A percentile compares a stretch with the other conserved stretches of the same genome.
phyloP scores from a whole-genome alignment of 768 basidiomycete species.

The Lactarius evosmus region DNA sequence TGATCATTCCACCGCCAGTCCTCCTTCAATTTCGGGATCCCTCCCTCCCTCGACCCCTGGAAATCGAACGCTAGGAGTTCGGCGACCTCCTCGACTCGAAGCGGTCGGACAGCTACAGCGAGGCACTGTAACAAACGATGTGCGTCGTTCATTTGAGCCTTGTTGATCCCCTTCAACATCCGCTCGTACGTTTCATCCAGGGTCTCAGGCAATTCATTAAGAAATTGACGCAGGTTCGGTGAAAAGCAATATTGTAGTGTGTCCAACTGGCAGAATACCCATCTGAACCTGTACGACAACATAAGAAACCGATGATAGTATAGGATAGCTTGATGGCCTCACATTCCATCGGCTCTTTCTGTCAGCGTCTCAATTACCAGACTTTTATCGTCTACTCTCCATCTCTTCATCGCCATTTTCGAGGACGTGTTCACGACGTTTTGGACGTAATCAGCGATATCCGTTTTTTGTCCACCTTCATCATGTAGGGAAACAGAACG shows the following conservation, averaged over 20 bases:
- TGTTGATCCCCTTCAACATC: background rate
- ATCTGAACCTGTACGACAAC: background rate
- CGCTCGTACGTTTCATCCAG: background rate
- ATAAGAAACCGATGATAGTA: background rate
- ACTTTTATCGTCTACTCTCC: background rate
- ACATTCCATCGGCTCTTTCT: background rate
- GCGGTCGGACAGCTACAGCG: background rate
- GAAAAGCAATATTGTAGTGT: background rate
- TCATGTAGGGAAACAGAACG: background rate
- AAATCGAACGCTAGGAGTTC: background rate
- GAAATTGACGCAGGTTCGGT: background rate
- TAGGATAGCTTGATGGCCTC: background rate
- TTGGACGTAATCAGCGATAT: background rate
- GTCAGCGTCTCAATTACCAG: background rate
- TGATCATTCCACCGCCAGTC: background rate
- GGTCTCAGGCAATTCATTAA: background rate
- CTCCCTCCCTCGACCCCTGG: background rate
- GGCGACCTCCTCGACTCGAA: background rate
- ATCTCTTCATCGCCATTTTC: background rate
- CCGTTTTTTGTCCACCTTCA: background rate
- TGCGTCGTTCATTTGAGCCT: background rate
- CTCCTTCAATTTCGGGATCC: background rate
- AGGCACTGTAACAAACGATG: background rate
- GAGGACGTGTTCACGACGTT: background rate
- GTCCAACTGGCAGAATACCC: background rate